These are phyloP conservation scores for Phytophthora sansomeana DNA, from an alignment of 352 stramenopile genomes.

Conservation along the genomic window DNA sequence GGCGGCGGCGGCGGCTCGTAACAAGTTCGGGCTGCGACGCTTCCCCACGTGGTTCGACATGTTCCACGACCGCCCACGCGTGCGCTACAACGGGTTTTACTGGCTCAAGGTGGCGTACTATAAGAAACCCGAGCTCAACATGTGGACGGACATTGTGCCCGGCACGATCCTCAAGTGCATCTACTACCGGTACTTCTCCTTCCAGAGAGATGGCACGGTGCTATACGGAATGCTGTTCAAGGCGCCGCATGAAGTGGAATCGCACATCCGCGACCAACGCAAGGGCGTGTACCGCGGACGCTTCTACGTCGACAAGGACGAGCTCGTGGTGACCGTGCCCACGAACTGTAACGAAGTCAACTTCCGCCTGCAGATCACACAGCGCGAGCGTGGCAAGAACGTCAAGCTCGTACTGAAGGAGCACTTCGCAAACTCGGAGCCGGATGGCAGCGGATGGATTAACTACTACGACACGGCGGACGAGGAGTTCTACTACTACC, in stretches of 20 bases:
- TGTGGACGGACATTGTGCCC: constrained; percentile 78
- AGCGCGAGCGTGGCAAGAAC: constrained; percentile 59
- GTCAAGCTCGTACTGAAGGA: constrained; percentile 69
- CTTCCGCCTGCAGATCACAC: constrained; percentile 68
- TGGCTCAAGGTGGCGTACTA: constrained; percentile 83
- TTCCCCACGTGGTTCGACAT: constrained; percentile 81
- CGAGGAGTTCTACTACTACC: constrained; percentile 83
- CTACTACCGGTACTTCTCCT: constrained; percentile 88
- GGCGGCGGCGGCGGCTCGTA: constrained; percentile 44
- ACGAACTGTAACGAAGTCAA: constrained; percentile 77
- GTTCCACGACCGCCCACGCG: constrained; percentile 69
- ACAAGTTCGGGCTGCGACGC: constrained; percentile 69
- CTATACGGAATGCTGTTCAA: constrained; percentile 86
- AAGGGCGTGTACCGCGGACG: constrained; percentile 63
- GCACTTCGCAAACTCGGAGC: constrained; percentile 78
- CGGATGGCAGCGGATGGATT: constrained; percentile 67
- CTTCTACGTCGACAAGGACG: constrained; percentile 73
- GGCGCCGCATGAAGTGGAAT: constrained; percentile 59
- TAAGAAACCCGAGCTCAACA: constrained; percentile 88
- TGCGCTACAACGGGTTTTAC: constrained; percentile 87
- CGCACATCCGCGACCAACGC: constrained; percentile 40
- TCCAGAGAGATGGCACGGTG: constrained; percentile 76
- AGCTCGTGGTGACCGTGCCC: constrained; percentile 73
- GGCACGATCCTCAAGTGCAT: constrained; percentile 82
- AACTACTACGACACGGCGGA: constrained; percentile 76